Evolutionary conservation across 2,329 filamentous ascomycete species (phyloP), one percentile per base, ranked within the genome.

Genomic region (Talaromyces sp.): DNA sequence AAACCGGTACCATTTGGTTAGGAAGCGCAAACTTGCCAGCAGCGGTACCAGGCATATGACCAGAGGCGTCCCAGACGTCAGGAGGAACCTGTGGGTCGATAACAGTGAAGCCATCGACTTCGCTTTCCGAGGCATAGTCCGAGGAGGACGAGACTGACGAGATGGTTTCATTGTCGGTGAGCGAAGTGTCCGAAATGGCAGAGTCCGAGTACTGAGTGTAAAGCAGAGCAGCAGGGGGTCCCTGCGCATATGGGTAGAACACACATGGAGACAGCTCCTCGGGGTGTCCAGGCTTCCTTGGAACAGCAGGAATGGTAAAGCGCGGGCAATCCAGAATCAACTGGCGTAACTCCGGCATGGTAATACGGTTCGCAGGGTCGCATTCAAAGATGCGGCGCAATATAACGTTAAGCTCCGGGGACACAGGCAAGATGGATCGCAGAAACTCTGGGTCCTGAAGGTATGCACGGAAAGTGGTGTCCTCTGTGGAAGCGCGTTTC

Each of bases 381-480:
- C 87, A 85, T 71, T 93, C 88, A 75, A 99, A 99, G 69, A 97
- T 90, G 70, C 89, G 86, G 66, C 86, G 87, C 68, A 99, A 79
- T 65, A 99, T 95, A 72, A 85, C 82, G 79, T 97, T 92, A 73
- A 97, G 83, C 72, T 97, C 92, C 72, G 90, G 83, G 59, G 94
- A 92, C 70, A 99, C 79, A 24, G 94, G 93, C 60, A 99, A 83
- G 69, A 99, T 99, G 64, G 91, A 90, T 80, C 92, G 89, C 66
- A 99, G 80, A 75, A 97, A 99, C 71, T 89, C 88, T 63, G 86
- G 86, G 72, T 92, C 91, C 80, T 88, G 88, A 68, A 90, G 84
- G 78, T 90, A 97, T 58, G 92, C 92, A 70, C 89, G 86, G 83
- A 97, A 99, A 52, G 94, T 97, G 65, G 91, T 91, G 76, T 99